A percentile compares a stretch with the other conserved stretches of the same genome.
Conservation (phyloP, 179 eudicot genomes). For the Beta corolliflora region DNA sequence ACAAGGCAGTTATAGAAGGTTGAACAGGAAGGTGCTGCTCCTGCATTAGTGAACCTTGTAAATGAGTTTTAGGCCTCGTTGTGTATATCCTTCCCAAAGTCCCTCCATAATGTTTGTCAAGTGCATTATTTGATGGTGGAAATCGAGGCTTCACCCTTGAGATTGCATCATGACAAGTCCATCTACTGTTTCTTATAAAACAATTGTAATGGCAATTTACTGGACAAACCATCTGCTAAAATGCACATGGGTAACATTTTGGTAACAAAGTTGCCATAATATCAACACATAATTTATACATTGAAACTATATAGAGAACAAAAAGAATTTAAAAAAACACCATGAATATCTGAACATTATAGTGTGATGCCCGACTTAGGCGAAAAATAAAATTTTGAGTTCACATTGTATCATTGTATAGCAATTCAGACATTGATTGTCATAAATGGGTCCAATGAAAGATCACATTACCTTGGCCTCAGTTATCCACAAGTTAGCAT, state of each 20-base stretch:
- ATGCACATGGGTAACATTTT: constrained; percentile 9
- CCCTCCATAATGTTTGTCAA: constrained; percentile 44
- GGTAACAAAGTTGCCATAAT: not conserved
- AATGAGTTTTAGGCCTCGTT: constrained; percentile 36
- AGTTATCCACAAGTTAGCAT: constrained; percentile 29
- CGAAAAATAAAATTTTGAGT: not conserved
- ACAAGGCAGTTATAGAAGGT: constrained; percentile 39
- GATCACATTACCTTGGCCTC: constrained; percentile 24
- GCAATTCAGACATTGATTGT: not conserved
- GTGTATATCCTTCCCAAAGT: constrained; percentile 32
- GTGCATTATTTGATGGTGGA: constrained; percentile 33
- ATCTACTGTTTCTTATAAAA: constrained; percentile 49
- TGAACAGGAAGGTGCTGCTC: constrained; percentile 36
- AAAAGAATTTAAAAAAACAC: not conserved
- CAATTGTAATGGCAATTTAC: constrained; percentile 40
- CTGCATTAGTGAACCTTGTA: constrained; percentile 37
- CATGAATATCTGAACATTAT: not conserved
- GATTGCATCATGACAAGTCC: constrained; percentile 45
- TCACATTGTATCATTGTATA: constrained; percentile 1
- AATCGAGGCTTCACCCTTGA: constrained; percentile 46
- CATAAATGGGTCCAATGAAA: not conserved
- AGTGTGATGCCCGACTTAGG: not conserved
- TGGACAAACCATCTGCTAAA: constrained; percentile 42
- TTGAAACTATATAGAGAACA: too few relatives aligned
- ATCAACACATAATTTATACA: not conserved